Base-by-base conservation (phyloP, 2,329 filamentous ascomycete species). In the Cladorrhinum sp. region DNA sequence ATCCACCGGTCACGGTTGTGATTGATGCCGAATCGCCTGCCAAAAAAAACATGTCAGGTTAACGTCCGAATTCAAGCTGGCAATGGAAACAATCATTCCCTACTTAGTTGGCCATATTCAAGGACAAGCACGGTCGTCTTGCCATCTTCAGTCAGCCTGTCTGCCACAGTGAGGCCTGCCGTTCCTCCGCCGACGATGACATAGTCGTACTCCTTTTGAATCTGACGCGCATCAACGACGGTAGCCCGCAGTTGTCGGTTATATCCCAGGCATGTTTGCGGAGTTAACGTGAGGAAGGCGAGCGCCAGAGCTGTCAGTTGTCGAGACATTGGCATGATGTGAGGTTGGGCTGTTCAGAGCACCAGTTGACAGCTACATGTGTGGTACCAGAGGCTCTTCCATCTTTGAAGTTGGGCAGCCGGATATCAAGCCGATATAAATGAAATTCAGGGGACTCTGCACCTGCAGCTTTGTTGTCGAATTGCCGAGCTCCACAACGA, bases 121-220 rank as follows among this genome's bases (percentile, higher is more conserved):
- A 71, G 38, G 1, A 70, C 68, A 3, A 71, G 64, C 5, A 69
- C 69, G 1, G 60, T 66, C 1, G 60, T 58, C 36, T 60, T 55
- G 55, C 59, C 60, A 58, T 65, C 61, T 22, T 65, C 65, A 8
- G 62, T 66, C 36, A 68, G 57, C 16, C 66, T 59, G 27, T 66
- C 61, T 1, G 66, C 66, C 3, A 68, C 65, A 8, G 65, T 66
- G 10, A 68, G 60, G 0, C 66, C 66, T 2, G 66, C 64, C 3
- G 65, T 68, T 6, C 66, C 66, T 9, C 65, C 66, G 12, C 66
- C 66, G 10, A 68, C 56, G 20, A 68, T 59, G 54, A 68, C 52
- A 52, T 68, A 68, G 62, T 68, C 66, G 45, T 77, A 80, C 2
- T 60, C 50, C 20, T 56, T 32, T 3, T 62, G 57, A 18, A 63